Conservation (phyloP, 257 asterid genomes). For the Rauvolfia tetraphylla region DNA sequence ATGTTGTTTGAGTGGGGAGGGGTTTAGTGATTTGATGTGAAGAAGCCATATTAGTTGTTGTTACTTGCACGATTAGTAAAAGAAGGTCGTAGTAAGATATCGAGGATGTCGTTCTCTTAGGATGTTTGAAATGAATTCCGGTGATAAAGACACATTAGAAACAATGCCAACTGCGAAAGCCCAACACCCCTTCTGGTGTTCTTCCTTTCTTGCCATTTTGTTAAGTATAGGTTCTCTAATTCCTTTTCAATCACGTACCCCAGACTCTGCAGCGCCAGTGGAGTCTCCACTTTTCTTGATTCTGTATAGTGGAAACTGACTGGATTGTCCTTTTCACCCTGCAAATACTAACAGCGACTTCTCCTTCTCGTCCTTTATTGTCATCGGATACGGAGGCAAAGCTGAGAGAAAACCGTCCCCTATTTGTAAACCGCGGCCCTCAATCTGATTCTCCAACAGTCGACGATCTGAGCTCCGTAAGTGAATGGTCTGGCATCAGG, state of each 20-base stretch:
- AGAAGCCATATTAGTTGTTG: conserved; percentile 3
- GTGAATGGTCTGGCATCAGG: neutral
- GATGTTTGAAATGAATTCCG: conserved; percentile 18
- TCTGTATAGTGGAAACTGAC: conserved; percentile 5
- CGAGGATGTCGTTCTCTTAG: conserved; percentile 26
- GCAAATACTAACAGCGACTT: conserved; percentile 1
- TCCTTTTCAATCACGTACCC: conserved; percentile 7
- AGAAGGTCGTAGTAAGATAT: conserved; percentile 4
- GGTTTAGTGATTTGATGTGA: conserved; percentile 20
- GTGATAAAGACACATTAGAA: neutral
- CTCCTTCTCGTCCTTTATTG: neutral
- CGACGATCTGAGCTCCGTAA: neutral
- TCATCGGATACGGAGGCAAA: conserved; percentile 15
- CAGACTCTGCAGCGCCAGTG: neutral
- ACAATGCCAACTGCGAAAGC: neutral
- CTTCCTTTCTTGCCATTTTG: conserved; percentile 19
- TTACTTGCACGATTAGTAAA: conserved; percentile 35
- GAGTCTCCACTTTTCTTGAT: neutral
- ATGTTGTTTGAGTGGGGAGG: too few species aligned
- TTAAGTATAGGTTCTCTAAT: neutral
- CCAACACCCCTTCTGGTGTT: neutral
- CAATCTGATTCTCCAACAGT: neutral
- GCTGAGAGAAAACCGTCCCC: neutral
- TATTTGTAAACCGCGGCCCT: neutral
- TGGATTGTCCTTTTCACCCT: conserved; percentile 26